Base-by-base conservation (phyloP, 2,329 filamentous ascomycete genomes). In the Pseudogymnoascus sp. region DNA sequence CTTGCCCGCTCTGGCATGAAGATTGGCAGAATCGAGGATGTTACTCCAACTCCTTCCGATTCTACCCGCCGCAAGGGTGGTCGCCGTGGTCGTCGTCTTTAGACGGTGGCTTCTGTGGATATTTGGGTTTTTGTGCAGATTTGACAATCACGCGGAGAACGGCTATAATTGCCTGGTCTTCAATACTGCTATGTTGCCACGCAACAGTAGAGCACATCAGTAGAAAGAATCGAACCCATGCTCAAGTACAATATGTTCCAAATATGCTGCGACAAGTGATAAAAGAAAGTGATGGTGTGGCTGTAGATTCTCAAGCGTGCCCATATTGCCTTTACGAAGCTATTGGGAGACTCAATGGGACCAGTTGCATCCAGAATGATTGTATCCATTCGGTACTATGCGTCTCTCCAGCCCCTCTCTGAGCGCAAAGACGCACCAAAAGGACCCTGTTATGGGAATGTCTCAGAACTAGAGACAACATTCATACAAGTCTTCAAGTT, bases 71-170 rank as follows among this genome's bases (percentile, higher is more conserved):
- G 93, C 84, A 99, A 99, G 91, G 94, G 94, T 84, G 94, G 94
- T 97, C 92, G 94, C 82, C 93, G 94, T 90, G 94, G 94, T 97
- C 94, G 94, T 83, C 93, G 94, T 96, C 90, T 99, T 81, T 99
- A 90, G 80, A 78, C 73, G 68, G 68, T 65, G 62, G 60, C 73
- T 68, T 63, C 68, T 66, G 67, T 67, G 69, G 70, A 68, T 68
- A 66, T 68, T 70, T 72, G 72, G 74, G 72, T 73, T 73, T 75
- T 74, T 75, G 77, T 82, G 78, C 82, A 82, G 81, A 80, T 79
- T 81, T 83, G 83, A 85, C 83, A 86, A 84, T 78, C 81, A 86
- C 85, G 85, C 82, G 84, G 82, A 78, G 85, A 86, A 88, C 85
- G 85, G 85, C 84, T 73, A 76, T 72, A 75, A 71, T 76, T 76